These are phyloP conservation scores for Xylaria sp. DNA, from an alignment of 495 filamentous ascomycete genomes.

Conservation along the genomic window DNA sequence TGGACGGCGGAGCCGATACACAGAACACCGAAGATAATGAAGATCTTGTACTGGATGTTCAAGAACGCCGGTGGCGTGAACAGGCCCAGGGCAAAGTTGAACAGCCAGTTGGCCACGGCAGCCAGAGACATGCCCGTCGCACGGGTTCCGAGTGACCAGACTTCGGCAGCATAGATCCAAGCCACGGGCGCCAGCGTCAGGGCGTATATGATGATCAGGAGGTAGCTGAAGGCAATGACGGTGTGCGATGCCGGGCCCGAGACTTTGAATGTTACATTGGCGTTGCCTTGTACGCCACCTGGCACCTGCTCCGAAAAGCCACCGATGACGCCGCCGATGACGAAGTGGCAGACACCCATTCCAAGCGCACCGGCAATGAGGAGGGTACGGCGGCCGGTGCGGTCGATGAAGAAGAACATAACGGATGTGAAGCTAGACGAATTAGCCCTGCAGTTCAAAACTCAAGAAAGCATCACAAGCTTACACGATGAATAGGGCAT, in stretches of 20 bases:
- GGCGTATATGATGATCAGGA: conserved; percentile 74
- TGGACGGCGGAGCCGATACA: conserved; percentile 68
- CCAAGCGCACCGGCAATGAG: conserved; percentile 72
- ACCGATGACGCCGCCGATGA: conserved; percentile 65
- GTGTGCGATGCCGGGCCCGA: conserved; percentile 66
- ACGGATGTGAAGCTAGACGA: conserved; percentile 68
- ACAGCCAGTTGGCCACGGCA: conserved; percentile 75
- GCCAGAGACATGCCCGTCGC: conserved; percentile 74
- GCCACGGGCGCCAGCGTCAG: conserved; percentile 72
- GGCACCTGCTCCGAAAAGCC: conserved; percentile 54
- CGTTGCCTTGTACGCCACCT: conserved; percentile 66
- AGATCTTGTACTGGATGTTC: conserved; percentile 75
- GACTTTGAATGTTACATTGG: conserved; percentile 70
- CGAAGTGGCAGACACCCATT: conserved; percentile 75
- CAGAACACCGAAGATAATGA: conserved; percentile 77
- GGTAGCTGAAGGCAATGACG: conserved; percentile 75
- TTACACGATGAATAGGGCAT: conserved; percentile 73
- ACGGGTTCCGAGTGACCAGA: conserved; percentile 76
- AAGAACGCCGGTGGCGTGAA: conserved; percentile 74
- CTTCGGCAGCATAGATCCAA: conserved; percentile 80
- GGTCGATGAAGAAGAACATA: conserved; percentile 76
- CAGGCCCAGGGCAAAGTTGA: conserved; percentile 76
- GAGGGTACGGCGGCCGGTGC: conserved; percentile 72
- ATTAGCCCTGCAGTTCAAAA: conserved; percentile 7
- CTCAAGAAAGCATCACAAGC: neutral